Evolutionary conservation across 208 protist species (phyloP).

Genomic region (Trypanosoma theileri): DNA sequence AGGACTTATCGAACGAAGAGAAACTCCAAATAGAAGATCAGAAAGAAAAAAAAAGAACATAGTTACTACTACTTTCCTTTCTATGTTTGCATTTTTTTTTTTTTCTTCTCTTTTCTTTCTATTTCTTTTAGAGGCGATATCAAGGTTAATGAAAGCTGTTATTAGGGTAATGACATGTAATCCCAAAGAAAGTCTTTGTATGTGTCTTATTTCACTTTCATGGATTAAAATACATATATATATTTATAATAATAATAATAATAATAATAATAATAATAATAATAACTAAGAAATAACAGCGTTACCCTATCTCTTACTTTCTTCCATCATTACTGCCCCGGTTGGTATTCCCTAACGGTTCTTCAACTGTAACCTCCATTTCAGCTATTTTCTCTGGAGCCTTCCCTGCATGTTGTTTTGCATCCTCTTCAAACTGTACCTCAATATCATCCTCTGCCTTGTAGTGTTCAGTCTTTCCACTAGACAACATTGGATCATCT

Average conservation of each 20-base stretch:
- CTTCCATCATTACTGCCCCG: neutral
- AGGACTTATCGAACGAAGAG: no score
- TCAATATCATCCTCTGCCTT: slow-evolving; percentile 70
- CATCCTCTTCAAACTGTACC: slow-evolving; percentile 80
- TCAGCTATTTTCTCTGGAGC: slow-evolving; percentile 35
- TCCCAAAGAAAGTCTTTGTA: no score
- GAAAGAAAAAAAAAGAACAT: slow-evolving; percentile 16
- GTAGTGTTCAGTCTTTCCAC: slow-evolving; percentile 81
- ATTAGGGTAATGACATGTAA: no score
- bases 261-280: slow-evolving; percentile 21
- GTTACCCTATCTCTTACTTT: neutral
- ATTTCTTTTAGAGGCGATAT: neutral
- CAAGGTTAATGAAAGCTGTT: no score
- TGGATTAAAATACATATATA: slow-evolving; percentile 5
- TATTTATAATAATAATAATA: slow-evolving; percentile 7
- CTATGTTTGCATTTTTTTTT: slow-evolving; percentile 4
- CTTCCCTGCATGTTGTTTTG: slow-evolving; percentile 21
- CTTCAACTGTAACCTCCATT: slow-evolving; percentile 53
- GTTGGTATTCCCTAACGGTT: neutral
- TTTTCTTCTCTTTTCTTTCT: neutral
- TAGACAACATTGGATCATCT: slow-evolving; percentile 77
- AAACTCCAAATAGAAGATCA: neutral
- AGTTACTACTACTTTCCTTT: neutral
- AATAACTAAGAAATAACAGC: neutral
- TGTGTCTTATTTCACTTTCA: no score